Evolutionary conservation across 257 asterid species (phyloP).

Genomic region (Verbascum thapsus): DNA sequence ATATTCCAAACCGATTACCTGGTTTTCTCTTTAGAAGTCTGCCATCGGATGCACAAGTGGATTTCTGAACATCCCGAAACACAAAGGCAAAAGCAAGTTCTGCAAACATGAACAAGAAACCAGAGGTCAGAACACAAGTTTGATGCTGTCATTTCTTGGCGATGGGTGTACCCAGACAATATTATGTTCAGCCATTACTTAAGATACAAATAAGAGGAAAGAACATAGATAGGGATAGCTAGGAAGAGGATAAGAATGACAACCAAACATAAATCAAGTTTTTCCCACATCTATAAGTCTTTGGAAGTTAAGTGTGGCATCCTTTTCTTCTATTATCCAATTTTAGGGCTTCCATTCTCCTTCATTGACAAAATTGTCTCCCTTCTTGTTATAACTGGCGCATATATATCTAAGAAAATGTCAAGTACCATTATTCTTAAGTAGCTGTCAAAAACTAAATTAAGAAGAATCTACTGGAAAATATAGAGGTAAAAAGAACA

Average conservation of each 20-base stretch:
- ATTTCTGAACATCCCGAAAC: constrained; percentile 69
- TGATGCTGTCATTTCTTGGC: not conserved
- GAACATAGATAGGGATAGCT: too few relatives aligned
- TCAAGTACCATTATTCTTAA: too few relatives aligned
- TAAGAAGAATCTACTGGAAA: too few relatives aligned
- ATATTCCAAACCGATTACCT: constrained; percentile 49
- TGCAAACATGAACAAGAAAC: constrained; percentile 41
- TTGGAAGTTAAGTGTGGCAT: not conserved
- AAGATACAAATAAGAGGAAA: too few relatives aligned
- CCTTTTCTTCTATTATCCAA: not conserved
- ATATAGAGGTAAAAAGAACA: too few relatives aligned
- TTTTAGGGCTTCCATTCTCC: not conserved
- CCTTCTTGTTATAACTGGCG: too few relatives aligned
- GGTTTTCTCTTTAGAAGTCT: constrained; percentile 77
- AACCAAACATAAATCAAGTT: not conserved
- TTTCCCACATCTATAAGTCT: not conserved
- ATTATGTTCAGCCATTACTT: constrained; percentile 9
- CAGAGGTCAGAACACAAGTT: constrained; percentile 19
- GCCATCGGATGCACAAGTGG: constrained; percentile 42
- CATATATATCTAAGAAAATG: too few relatives aligned
- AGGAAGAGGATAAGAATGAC: not conserved
- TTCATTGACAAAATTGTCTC: too few relatives aligned
- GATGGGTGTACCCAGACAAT: constrained; percentile 7
- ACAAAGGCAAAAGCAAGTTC: constrained; percentile 90
- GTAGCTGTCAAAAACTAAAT: too few relatives aligned